phyloP scores from a whole-genome alignment of 768 basidiomycete genomes.

The Phylloporus sp. region DNA sequence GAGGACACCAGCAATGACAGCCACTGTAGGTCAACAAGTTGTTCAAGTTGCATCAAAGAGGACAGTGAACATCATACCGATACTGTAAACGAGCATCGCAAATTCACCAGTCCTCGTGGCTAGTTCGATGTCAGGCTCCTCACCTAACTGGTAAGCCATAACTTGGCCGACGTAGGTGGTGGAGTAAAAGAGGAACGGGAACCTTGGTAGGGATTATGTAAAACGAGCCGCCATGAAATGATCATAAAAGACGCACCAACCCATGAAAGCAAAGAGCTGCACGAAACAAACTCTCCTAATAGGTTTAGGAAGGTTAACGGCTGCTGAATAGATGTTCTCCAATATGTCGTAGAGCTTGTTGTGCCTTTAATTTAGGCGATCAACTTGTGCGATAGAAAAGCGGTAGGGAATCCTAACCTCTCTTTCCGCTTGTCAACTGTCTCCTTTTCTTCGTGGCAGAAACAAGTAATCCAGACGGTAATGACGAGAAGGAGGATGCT shows the following conservation, averaged over 20 bases:
- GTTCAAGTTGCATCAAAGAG: neutral
- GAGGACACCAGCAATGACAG: conserved; percentile 75
- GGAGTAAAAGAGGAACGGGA: conserved; percentile 92
- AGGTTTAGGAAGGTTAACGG: conserved; percentile 73
- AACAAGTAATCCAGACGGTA: conserved; percentile 88
- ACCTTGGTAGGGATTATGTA: conserved; percentile 45
- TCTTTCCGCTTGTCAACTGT: conserved; percentile 45
- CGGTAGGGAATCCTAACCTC: conserved; percentile 31
- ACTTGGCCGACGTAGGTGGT: conserved; percentile 94
- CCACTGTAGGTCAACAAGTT: conserved; percentile 48
- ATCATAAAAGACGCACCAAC: conserved; percentile 55
- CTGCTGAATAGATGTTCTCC: conserved; percentile 70
- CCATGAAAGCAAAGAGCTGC: conserved; percentile 95
- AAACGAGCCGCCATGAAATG: conserved; percentile 4
- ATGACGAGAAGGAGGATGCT: conserved; percentile 71
- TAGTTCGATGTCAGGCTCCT: conserved; percentile 76
- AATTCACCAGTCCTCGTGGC: conserved; percentile 84
- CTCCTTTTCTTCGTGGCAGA: conserved; percentile 76
- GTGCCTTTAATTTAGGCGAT: conserved; percentile 10
- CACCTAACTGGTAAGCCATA: conserved; percentile 75
- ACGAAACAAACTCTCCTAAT: conserved; percentile 89
- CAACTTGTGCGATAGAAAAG: neutral
- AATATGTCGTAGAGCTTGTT: conserved; percentile 72
- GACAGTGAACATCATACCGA: conserved; percentile 47
- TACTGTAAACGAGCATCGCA: conserved; percentile 86